Percentiles rank a stretch among this genome's conserved stretches.
phyloP scores from a whole-genome alignment of 139 green algal genomes.

The Ostreobium quekettii region DNA sequence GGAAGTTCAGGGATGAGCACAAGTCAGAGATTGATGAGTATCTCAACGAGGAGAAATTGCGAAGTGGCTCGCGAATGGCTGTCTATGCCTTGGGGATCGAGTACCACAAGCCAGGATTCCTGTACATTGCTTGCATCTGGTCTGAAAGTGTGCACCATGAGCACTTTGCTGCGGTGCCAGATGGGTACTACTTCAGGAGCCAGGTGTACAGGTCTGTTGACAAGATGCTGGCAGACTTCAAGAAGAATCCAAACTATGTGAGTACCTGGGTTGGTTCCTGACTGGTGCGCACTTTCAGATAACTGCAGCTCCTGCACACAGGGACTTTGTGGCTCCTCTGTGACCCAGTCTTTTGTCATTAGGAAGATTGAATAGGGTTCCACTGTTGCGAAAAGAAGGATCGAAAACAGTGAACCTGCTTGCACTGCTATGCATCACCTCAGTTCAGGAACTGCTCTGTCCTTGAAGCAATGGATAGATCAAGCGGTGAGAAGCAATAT shows the following conservation, averaged over 20 bases:
- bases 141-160: background rate
- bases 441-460: too few relatives aligned
- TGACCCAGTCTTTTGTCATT: too few relatives aligned
- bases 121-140: constrained; percentile 6
- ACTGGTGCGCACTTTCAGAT: too few relatives aligned
- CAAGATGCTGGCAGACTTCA: constrained; percentile 6
- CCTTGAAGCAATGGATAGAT: too few relatives aligned
- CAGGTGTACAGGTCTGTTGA: constrained; percentile 3
- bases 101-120: constrained; percentile 7
- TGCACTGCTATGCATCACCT: too few relatives aligned
- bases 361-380: too few relatives aligned
- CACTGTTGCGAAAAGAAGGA: too few relatives aligned
- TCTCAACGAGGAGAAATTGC: background rate
- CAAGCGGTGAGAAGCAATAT: too few relatives aligned
- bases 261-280: too few relatives aligned
- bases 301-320: too few relatives aligned
- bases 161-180: constrained; percentile 6
- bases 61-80: background rate
- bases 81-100: constrained; percentile 14
- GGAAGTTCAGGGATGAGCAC: constrained; percentile 13
- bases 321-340: too few relatives aligned
- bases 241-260: background rate
- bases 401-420: too few relatives aligned
- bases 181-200: constrained; percentile 17
- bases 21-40: background rate